Evolutionary conservation across 2,329 filamentous ascomycete species (phyloP), one percentile per base, ranked within the genome.

Genomic region (Trichocomaceae sp.): DNA sequence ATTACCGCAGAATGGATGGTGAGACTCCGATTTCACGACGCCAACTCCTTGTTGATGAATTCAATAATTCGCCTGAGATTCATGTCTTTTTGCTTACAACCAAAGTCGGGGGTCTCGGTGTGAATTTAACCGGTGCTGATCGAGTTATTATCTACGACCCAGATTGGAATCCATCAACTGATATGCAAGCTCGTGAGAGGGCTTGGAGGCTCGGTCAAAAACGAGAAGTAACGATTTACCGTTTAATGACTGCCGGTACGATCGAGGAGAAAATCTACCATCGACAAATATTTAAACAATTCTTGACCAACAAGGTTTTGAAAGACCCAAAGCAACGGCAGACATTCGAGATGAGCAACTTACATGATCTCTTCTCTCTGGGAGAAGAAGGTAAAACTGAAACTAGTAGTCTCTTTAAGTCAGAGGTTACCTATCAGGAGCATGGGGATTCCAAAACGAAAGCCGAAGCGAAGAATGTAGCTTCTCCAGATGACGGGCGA

Each of bases 241-340:
- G 95, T 35, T 79, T 99, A n/a, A 95, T 99, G 88, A 96, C 90
- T 3, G 90, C 92, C 5, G 93, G 93, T 1, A 99, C 95, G 0
- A 99, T 99, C 22, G 93, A 99, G 67, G 93, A 99, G 71, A 99
- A 99, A 75, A 99, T 99, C 29, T 99, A 97, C 60, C 92, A 99
- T 70, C 87, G 95, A 15, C 93, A 99, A 66, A 93, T 99, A 50
- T 99, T 95, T 78, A 99, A 99, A 71, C 92, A 97, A 63, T 96
- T 97, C 66, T 79, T 99, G 58, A 93, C 90, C 3, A 96, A 97
- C 74, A 97, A 97, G 70, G 91, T 99, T 6, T 72, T 99, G 50
- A 91, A 88, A 62, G 92, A 99, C 63, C 90, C 93, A 0, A 96
- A 95, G 65, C 91, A 97, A 69, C 84, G 89, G 20, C 89, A 93